phyloP scores from a whole-genome alignment of 352 stramenopile genomes.

The Phytophthora uliginosa region DNA sequence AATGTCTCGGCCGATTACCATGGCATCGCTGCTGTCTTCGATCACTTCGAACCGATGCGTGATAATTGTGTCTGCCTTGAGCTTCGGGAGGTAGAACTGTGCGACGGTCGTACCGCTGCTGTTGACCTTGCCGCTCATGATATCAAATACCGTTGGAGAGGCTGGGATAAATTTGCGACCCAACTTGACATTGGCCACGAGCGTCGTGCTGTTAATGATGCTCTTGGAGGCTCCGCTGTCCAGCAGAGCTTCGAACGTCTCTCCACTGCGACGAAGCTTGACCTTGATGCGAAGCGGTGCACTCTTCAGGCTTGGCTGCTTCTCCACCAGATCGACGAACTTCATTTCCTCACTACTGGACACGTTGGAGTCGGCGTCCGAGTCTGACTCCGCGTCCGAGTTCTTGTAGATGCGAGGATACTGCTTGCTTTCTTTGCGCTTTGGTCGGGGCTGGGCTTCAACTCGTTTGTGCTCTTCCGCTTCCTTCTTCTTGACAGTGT shows the following conservation, averaged over 20 bases:
- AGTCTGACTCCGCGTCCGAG: background rate
- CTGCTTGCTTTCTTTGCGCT: background rate
- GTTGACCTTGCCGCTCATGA: background rate
- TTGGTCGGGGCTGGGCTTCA: background rate
- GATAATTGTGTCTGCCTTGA: constrained; percentile 10
- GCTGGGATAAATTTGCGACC: constrained; percentile 6
- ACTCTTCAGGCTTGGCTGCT: background rate
- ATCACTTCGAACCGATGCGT: constrained; percentile 17
- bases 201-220: constrained; percentile 7
- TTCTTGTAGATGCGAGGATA: constrained; percentile 21
- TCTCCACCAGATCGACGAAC: background rate
- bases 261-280: background rate
- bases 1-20: constrained; percentile 15
- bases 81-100: background rate
- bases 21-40: constrained; percentile 6
- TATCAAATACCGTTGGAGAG: constrained; percentile 8
- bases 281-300: constrained; percentile 9
- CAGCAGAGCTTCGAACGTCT: background rate
- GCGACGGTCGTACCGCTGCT: constrained; percentile 5
- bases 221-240: constrained; percentile 12
- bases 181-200: background rate
- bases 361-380: background rate
- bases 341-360: background rate
- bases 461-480: constrained; percentile 2
- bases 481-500: background rate